Evolutionary conservation across 1,139 yeast genomes (phyloP).

Genomic region (Entelexis paramagnoliae): DNA sequence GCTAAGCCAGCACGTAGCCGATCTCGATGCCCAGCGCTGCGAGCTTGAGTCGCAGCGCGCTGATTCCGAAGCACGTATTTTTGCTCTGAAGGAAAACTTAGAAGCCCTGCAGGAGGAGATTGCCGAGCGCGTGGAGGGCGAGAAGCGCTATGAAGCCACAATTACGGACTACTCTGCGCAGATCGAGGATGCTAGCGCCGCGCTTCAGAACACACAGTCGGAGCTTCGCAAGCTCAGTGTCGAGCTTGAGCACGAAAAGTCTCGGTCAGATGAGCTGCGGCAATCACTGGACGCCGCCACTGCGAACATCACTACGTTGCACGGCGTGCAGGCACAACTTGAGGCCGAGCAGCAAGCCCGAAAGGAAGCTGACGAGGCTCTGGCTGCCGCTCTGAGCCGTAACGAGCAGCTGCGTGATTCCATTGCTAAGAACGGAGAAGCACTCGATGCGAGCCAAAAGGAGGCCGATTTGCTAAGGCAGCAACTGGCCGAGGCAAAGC

Average conservation of each 20-base stretch:
- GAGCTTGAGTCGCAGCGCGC: background rate
- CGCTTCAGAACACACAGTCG: background rate
- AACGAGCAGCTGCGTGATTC: background rate
- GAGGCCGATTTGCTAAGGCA: background rate
- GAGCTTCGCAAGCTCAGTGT: background rate
- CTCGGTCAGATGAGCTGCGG: background rate
- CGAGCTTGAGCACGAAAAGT: background rate
- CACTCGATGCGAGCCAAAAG: background rate
- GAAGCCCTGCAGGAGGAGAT: background rate
- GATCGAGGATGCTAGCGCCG: background rate
- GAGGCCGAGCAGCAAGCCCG: background rate
- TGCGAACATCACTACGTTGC: background rate
- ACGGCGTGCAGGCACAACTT: background rate
- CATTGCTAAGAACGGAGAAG: background rate
- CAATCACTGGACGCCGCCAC: background rate
- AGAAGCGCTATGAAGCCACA: background rate
- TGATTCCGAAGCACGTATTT: background rate
- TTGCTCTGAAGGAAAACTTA: background rate
- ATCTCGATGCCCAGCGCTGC: background rate
- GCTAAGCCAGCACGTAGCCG: background rate
- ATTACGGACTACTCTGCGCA: background rate
- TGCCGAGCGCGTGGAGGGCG: background rate
- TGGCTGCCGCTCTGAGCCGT: background rate
- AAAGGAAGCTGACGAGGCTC: background rate
- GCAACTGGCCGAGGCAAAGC: background rate